Evolutionary conservation across 148 eudicot genomes (phyloP).

Genomic region (Vaccinium vitisidaea): DNA sequence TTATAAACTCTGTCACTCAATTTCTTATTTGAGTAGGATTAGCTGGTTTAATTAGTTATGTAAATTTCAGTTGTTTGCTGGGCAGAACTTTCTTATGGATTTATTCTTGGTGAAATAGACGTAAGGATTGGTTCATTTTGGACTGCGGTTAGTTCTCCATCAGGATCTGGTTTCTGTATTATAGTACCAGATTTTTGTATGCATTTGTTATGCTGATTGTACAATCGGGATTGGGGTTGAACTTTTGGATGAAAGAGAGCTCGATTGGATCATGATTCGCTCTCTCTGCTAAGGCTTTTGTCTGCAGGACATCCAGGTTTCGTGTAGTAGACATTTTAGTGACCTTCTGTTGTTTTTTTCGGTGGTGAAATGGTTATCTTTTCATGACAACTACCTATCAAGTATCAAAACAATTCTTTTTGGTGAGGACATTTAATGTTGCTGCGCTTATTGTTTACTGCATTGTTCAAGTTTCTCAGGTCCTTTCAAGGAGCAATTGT

Average conservation of each 20-base stretch:
- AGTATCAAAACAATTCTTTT: background rate
- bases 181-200: background rate
- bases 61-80: too few relatives aligned
- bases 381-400: background rate
- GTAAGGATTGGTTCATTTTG: background rate
- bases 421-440: slow-evolving; percentile 7
- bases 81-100: background rate
- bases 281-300: slow-evolving; percentile 2
- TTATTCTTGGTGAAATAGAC: background rate
- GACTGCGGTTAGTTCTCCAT: background rate
- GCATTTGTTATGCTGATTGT: background rate
- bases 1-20: background rate
- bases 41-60: background rate
- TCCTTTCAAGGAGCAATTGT: slow-evolving; percentile 52
- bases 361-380: background rate
- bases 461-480: slow-evolving; percentile 80
- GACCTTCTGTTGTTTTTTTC: background rate
- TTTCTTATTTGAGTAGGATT: background rate
- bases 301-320: background rate
- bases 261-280: background rate
- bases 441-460: slow-evolving; percentile 43
- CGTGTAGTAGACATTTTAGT: background rate
- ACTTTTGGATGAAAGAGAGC: background rate
- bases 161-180: background rate
- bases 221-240: background rate